Conservation (phyloP, 768 basidiomycete genomes). For the Hericium rajendrae region DNA sequence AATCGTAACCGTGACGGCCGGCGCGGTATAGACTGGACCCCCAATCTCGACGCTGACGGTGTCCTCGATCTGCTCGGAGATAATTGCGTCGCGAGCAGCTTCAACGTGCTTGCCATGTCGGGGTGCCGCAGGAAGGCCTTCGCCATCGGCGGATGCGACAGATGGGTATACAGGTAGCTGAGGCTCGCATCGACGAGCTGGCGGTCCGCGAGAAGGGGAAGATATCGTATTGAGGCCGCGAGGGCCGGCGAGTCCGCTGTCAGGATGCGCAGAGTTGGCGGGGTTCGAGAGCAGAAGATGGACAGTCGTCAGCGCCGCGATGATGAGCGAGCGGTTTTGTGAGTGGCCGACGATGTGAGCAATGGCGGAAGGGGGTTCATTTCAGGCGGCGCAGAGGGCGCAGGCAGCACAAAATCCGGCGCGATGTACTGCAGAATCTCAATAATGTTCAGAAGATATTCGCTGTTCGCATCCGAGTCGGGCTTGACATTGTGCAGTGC, state of each 20-base stretch:
- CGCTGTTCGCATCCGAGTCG: constrained; percentile 55
- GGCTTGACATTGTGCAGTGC: constrained; percentile 53
- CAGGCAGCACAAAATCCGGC: constrained; percentile 30
- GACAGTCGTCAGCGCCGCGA: constrained; percentile 52
- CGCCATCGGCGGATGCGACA: constrained; percentile 66
- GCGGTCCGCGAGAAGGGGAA: constrained; percentile 66
- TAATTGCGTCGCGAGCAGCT: constrained; percentile 57
- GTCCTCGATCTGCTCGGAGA: constrained; percentile 67
- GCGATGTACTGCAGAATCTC: constrained; percentile 65
- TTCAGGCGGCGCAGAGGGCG: constrained; percentile 21
- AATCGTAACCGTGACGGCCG: constrained; percentile 34
- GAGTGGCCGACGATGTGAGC: constrained; percentile 44
- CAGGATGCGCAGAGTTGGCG: constrained; percentile 44
- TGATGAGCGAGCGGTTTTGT: constrained; percentile 67
- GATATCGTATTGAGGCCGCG: constrained; percentile 53
- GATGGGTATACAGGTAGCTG: constrained; percentile 66
- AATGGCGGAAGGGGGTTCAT: constrained; percentile 49
- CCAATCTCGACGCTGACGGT: constrained; percentile 55
- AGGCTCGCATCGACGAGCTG: constrained; percentile 59
- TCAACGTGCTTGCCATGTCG: constrained; percentile 61
- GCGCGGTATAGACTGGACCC: constrained; percentile 46
- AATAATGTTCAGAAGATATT: constrained; percentile 61
- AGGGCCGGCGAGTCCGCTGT: constrained; percentile 49
- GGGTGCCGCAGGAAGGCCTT: constrained; percentile 67
- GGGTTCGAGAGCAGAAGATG: constrained; percentile 54